These are phyloP conservation scores for Yarrowia galli DNA, from an alignment of 1,139 yeast genomes.

Conservation along the genomic window DNA sequence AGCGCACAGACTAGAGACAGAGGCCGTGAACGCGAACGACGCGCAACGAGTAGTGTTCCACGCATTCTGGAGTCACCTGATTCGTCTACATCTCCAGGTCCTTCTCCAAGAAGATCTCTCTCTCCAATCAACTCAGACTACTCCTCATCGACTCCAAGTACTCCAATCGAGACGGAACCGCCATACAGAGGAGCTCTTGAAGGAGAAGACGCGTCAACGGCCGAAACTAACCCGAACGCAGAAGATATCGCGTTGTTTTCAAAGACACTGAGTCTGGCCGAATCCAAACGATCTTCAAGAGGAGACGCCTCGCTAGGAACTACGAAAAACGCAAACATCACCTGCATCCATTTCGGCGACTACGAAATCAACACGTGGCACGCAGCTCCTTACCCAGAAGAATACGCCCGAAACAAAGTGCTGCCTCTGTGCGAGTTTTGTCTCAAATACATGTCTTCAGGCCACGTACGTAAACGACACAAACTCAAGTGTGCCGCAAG, in stretches of 20 bases:
- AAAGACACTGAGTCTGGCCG: slow-evolving; percentile 50
- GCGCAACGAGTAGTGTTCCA: slow-evolving; percentile 1
- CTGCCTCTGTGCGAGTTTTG: slow-evolving; percentile 87
- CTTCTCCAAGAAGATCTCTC: not conserved
- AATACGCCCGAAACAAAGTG: slow-evolving; percentile 67
- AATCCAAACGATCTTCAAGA: slow-evolving; percentile 45
- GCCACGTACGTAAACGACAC: slow-evolving; percentile 74
- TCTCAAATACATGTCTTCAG: slow-evolving; percentile 78
- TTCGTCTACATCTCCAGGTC: slow-evolving; percentile 1
- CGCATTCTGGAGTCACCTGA: not conserved
- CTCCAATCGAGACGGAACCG: slow-evolving; percentile 41
- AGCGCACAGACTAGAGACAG: not conserved
- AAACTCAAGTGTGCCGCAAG: slow-evolving; percentile 68
- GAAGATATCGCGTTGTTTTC: slow-evolving; percentile 61
- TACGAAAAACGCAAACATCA: slow-evolving; percentile 52
- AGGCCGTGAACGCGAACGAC: slow-evolving; percentile 4
- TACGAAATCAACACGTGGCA: slow-evolving; percentile 90
- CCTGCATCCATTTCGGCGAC: slow-evolving; percentile 69
- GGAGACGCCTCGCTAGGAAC: slow-evolving; percentile 41
- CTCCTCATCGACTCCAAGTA: slow-evolving; percentile 18
- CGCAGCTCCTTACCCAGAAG: slow-evolving; percentile 92
- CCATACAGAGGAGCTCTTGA: slow-evolving; percentile 73
- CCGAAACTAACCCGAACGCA: slow-evolving; percentile 64
- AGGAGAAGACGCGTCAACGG: slow-evolving; percentile 66
- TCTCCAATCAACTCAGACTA: slow-evolving; percentile 15